A percentile compares a stretch with the other conserved stretches of the same genome.
Evolutionary conservation across 78 protist genomes (phyloP).

Genomic region (Diacronema lutheri): DNA sequence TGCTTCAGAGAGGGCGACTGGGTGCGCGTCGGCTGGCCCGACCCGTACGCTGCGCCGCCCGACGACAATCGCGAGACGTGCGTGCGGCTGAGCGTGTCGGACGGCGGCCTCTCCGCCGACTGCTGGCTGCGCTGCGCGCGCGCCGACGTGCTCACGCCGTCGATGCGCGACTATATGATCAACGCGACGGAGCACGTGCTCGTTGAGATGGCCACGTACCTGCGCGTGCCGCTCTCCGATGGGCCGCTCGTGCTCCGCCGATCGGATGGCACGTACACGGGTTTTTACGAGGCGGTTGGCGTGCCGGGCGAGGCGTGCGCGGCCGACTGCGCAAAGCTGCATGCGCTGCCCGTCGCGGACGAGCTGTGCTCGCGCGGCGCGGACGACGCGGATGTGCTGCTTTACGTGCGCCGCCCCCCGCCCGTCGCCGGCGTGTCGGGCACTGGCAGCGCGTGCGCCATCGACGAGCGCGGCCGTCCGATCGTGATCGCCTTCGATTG

Average conservation of each 20-base stretch:
- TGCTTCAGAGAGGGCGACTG: background rate
- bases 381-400: background rate
- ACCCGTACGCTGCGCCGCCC: background rate
- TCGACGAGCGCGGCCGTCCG: background rate
- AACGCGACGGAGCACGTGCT: background rate
- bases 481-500: background rate
- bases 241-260: background rate
- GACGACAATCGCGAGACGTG: background rate
- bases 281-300: background rate
- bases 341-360: background rate
- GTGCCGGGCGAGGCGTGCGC: too few species aligned
- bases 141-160: background rate
- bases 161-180: background rate
- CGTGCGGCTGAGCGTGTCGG: background rate
- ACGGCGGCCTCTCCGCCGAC: background rate
- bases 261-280: background rate
- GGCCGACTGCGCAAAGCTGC: background rate
- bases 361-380: background rate
- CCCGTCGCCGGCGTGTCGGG: background rate
- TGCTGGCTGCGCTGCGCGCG: background rate
- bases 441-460: background rate
- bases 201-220: background rate
- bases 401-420: background rate
- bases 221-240: background rate
- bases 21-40: background rate